Base-by-base conservation (phyloP, 208 protist species). In the Trypanosoma melophagium region DNA sequence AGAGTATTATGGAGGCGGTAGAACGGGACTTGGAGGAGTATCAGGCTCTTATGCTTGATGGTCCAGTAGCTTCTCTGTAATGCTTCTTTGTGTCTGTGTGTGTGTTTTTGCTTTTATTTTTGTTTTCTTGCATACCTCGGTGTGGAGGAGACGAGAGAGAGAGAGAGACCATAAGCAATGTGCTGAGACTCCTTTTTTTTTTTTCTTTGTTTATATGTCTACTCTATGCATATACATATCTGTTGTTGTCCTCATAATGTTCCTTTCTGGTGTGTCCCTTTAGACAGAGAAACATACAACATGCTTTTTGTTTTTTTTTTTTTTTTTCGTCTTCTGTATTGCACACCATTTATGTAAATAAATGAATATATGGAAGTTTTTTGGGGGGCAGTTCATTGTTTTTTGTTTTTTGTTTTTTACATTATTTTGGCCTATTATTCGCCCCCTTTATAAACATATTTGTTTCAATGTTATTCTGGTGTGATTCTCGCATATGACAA, bases 21-120 rank as follows among this genome's bases (percentile, higher is more conserved):
- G 66, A 71, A 58, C 17, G 19, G 8, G 42, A 50, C 16, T 58
- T 64, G 55, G 21, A 17, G n/a, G 56, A 63, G 5, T 65, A 57
- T 45, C 28, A 28, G 10, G 19, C 44, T 2, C 1, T 2, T 7
- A 16, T 55, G 25, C 28, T 61, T 14, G 65, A 62, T 45, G 24
- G 19, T 19, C 22, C 63, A 22, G 12, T 8, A 42, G 24, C 0
- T 14, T 5, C 3, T 13, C 8, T 47, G 19, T 47, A 25, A 66
- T 24, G 7, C n/a, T 12, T 7, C 1, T 9, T 9, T 63, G 17
- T 63, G 3, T 31, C 1, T 55, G n/a, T 35, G 28, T 35, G 28
- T 35, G 28, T 35, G 28, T 35, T 35, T 35, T 35, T 35, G 1
- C 5, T 35, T 35, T 35, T 35, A 7, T 35, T 35, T 35, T 35